These are phyloP conservation scores for Mycena galopus DNA, from an alignment of 768 basidiomycete species.

Conservation along the genomic window DNA sequence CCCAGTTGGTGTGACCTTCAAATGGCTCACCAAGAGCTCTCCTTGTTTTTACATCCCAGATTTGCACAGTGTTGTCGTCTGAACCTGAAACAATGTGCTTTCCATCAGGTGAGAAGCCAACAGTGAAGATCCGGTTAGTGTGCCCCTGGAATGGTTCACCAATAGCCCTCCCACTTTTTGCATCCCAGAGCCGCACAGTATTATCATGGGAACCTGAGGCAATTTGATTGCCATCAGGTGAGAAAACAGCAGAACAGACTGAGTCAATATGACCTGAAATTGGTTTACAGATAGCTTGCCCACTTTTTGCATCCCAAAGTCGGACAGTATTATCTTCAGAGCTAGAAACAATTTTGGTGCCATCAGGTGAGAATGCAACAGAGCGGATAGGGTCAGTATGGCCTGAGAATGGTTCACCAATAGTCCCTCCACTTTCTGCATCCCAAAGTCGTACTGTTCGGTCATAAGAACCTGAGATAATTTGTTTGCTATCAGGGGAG, in stretches of 20 bases:
- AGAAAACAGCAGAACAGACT: neutral
- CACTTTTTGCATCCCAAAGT: neutral
- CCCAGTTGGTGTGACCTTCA: neutral
- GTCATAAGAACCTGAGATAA: neutral
- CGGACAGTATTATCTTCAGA: too few species aligned
- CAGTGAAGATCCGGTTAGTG: neutral
- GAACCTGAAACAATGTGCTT: neutral
- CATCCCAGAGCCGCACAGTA: neutral
- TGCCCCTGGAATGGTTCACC: neutral
- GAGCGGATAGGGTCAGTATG: too few species aligned
- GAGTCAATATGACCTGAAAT: neutral
- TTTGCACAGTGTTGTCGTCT: neutral
- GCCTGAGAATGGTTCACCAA: neutral
- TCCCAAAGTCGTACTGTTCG: neutral
- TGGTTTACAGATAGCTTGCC: too few species aligned
- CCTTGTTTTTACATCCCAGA: neutral
- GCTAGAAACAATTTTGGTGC: too few species aligned
- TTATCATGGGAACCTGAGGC: neutral
- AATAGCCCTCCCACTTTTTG: neutral
- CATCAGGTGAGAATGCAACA: too few species aligned
- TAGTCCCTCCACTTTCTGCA: neutral
- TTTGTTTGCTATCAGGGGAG: neutral
- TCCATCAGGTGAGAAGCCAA: neutral
- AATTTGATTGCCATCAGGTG: neutral
- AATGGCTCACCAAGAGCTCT: neutral